These are phyloP conservation scores for Amanita pseudoporphyria DNA, from an alignment of 768 basidiomycete species.

Conservation along the genomic window DNA sequence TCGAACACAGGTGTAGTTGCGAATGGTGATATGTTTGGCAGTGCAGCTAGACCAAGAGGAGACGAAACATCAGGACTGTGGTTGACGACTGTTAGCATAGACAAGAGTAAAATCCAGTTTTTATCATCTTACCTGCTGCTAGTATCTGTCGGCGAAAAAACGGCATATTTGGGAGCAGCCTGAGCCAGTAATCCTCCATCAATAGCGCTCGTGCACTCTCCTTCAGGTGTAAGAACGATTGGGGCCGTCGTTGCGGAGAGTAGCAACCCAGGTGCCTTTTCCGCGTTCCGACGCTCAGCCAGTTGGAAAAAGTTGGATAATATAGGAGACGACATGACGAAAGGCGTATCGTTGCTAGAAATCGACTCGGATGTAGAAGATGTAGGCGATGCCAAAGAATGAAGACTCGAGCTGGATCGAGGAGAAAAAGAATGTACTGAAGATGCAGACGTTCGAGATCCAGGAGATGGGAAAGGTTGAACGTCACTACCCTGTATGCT, in stretches of 20 bases:
- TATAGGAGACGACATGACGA: constrained; percentile 2
- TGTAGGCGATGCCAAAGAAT: not conserved
- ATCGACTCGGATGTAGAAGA: not conserved
- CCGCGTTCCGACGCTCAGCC: not conserved
- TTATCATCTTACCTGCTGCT: constrained; percentile 16
- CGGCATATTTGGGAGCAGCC: not conserved
- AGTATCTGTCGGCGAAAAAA: not conserved
- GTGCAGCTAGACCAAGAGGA: constrained; percentile 22
- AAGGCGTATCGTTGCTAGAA: not conserved
- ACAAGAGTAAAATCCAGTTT: not conserved
- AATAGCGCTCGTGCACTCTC: not conserved
- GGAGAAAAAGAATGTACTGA: not conserved
- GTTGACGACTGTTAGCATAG: constrained; percentile 12
- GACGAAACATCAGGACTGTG: constrained; percentile 24
- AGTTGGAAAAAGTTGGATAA: constrained; percentile 3
- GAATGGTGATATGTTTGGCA: constrained; percentile 26
- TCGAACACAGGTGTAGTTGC: constrained; percentile 24
- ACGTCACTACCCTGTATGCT: not conserved
- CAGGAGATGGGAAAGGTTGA: not conserved
- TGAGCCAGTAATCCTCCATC: no score
- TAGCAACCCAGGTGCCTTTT: not conserved
- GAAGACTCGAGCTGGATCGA: not conserved
- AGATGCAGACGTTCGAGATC: not conserved
- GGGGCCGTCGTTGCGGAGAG: constrained; percentile 2
- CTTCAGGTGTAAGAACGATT: not conserved